A percentile compares a stretch with the other conserved stretches of the same genome.
Conservation (phyloP, 2,329 filamentous ascomycete genomes). For the Sphaerostilbella broomeana region DNA sequence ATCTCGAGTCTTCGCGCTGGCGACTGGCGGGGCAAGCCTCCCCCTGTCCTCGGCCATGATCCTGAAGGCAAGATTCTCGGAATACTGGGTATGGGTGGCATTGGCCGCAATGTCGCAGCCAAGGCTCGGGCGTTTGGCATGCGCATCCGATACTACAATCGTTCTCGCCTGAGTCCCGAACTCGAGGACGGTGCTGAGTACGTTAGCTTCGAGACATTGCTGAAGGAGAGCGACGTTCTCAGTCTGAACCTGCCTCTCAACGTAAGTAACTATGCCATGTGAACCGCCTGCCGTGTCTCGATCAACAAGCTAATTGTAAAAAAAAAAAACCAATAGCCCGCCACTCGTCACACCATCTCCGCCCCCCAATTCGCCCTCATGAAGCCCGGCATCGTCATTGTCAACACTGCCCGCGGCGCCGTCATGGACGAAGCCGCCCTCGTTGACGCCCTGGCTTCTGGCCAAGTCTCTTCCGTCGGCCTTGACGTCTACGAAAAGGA, state of each 20-base stretch:
- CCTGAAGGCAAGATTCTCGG: constrained; percentile 73
- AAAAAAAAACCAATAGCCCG: constrained; percentile 29
- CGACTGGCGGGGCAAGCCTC: constrained; percentile 56
- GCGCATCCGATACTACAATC: constrained; percentile 69
- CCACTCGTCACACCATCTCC: constrained; percentile 71
- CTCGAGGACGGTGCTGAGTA: constrained; percentile 55
- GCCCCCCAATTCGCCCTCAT: constrained; percentile 64
- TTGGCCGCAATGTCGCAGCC: constrained; percentile 68
- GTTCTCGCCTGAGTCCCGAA: constrained; percentile 51
- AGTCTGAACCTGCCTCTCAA: constrained; percentile 78
- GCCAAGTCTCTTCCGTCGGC: constrained; percentile 63
- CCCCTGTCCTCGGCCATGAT: constrained; percentile 62
- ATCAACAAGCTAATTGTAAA: no score
- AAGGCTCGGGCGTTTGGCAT: constrained; percentile 73
- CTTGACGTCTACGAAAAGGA: constrained; percentile 82
- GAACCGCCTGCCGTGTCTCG: no score
- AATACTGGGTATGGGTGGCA: constrained; percentile 81
- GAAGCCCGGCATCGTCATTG: constrained; percentile 69
- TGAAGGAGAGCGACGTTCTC: constrained; percentile 65
- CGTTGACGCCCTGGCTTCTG: constrained; percentile 62
- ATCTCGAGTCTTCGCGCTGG: constrained; percentile 61
- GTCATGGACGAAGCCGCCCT: constrained; percentile 78
- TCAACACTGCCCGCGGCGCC: constrained; percentile 78
- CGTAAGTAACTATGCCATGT: no score
- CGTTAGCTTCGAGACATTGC: constrained; percentile 65